Evolutionary conservation across 1,139 yeast species (phyloP), one percentile per base, ranked within the genome.

Genomic region (Kodamaea fungicola): DNA sequence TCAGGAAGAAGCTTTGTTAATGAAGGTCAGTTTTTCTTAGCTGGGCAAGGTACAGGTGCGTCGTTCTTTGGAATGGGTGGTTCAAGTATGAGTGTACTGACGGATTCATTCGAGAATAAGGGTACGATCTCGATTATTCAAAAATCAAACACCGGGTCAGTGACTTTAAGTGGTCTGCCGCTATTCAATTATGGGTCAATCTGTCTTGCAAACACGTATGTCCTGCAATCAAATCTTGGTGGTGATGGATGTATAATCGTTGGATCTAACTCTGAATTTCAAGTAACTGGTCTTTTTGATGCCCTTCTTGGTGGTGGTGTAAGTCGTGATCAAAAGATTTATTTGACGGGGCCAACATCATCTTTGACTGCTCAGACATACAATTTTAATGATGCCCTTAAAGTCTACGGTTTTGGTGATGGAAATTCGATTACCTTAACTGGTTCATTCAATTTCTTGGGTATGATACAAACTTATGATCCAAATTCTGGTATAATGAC

Each of bases 401-500:
- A 37, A 6, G 61, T 62, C 33, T 48, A 47, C 19, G 66, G 65
- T n/a, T 62, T 51, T 42, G 67, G 67, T 32, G 44, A 45, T 35
- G 61, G 61, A 9, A 62, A 60, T 34, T 38, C 45, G 12, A 49
- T 61, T 35, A 59, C 57, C 22, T 33, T 58, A 25, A 47, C 45
- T 38, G 37, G 46, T 13, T 39, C 57, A 13, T 39, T 46, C 30
- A 33, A 29, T 9, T 27, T 32, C 28, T 27, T 33, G 19, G 42
- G 37, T 24, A 24, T 31, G 4, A 30, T 41, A 6, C 44, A 19
- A 34, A n/a, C 12, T 12, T 54, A 50, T 30, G 34, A 43, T 26
- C 27, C 41, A 2, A 27, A 25, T 2, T 33, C 42, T 6, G 61
- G 59, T 37, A 38, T 46, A 12, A 47, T 51, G 42, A 40, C 43